Evolutionary conservation across 2,329 filamentous ascomycete genomes (phyloP), one percentile per base, ranked within the genome.

Genomic region (Hirsutella thompsonii): DNA sequence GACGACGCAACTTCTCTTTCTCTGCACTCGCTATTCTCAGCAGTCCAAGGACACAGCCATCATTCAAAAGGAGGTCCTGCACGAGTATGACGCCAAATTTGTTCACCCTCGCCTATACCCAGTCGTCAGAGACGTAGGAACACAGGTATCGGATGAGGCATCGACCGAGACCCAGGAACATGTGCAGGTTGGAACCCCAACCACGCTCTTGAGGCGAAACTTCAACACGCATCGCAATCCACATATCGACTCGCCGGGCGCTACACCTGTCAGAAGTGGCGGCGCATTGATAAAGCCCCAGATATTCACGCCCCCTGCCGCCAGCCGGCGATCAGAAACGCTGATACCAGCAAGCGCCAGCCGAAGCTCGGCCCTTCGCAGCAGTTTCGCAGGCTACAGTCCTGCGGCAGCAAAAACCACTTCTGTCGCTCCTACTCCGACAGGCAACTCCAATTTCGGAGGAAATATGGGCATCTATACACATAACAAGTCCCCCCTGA

Each of bases 1-100:
- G 13, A 89, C 89, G 0, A 65, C 72, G 1, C 86, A 95, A 58
- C 72, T 96, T 47, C 72, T 79, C 40, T 67, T 86, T 23, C 66
- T 96, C 38, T 80, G 83, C 45, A 73, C 72, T 2, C 78, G 72
- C 28, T 96, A 90, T 60, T 72, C 76, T 3, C 89, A 90, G 56
- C 89, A 96, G 58, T 77, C 76, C 45, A 94, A 88, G 56, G 92
- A 98, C 59, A 77, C 76, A 2, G 72, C 79, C 2, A 72, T 95
- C 37, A 83, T 98, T 44, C 87, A 94, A 50, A 87, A 83, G 51
- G 85, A 96, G 61, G 90, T 96, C 5, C 72, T 96, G 62, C 81
- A 88, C 57, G 92, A 98, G 62, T 98, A 98, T 56, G 87, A 96
- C 56, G 85, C 79, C 50, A 98, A 98, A 64, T 95, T 83, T 55